phyloP scores from a whole-genome alignment of 768 basidiomycete genomes.

The Rhodotorula sphaerocarpa region DNA sequence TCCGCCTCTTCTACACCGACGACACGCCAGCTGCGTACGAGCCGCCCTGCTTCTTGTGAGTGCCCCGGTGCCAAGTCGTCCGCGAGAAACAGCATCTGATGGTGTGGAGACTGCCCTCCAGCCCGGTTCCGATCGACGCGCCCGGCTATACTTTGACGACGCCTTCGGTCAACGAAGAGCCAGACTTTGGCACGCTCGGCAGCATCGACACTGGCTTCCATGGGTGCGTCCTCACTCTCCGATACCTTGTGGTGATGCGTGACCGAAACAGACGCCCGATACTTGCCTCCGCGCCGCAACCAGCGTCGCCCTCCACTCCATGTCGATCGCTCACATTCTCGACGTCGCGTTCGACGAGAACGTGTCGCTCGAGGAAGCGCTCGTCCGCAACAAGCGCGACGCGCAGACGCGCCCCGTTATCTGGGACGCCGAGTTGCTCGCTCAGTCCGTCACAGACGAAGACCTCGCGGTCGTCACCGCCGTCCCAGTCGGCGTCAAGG shows the following conservation, averaged over 20 bases:
- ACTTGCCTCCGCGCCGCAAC: too few relatives aligned
- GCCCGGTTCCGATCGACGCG: neutral
- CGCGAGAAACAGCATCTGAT: too few relatives aligned
- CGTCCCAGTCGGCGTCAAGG: conserved; percentile 9
- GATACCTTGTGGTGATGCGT: too few relatives aligned
- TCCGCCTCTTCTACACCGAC: conserved; percentile 77
- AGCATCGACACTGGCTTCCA: conserved; percentile 30
- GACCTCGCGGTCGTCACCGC: conserved; percentile 6
- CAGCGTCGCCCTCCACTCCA: conserved; percentile 32
- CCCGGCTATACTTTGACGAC: conserved; percentile 31
- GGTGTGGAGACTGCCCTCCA: too few relatives aligned
- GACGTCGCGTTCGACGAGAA: conserved; percentile 52
- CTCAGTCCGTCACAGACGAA: conserved; percentile 3
- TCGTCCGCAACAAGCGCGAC: conserved; percentile 48
- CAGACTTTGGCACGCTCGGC: conserved; percentile 28
- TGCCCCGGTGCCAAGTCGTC: too few relatives aligned
- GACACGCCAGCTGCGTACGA: conserved; percentile 73
- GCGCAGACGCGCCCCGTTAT: conserved; percentile 49
- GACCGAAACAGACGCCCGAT: too few relatives aligned
- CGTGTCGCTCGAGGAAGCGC: conserved; percentile 12
- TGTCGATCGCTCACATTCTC: conserved; percentile 53
- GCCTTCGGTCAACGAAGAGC: conserved; percentile 8
- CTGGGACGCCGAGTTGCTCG: conserved; percentile 31
- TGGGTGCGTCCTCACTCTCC: conserved; percentile 18
- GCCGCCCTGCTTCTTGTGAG: conserved; percentile 58